phyloP scores from a whole-genome alignment of 768 basidiomycete genomes.

The Amyloporia xantha region DNA sequence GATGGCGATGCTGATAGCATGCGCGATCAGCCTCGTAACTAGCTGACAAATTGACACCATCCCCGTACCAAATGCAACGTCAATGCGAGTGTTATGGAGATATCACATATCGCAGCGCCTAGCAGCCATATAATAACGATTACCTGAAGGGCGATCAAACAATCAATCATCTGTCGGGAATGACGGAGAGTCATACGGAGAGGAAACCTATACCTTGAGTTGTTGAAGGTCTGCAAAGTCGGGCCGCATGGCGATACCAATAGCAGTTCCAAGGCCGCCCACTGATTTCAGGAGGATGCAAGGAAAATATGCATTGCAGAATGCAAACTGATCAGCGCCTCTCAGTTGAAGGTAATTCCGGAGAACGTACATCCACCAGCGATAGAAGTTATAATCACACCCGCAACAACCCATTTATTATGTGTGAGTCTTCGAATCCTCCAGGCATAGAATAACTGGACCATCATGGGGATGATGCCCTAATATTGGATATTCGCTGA shows the following conservation, averaged over 20 bases:
- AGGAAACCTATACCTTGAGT: slow-evolving; percentile 12
- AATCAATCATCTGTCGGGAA: too few relatives aligned
- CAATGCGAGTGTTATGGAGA: slow-evolving; percentile 33
- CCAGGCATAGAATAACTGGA: slow-evolving; percentile 11
- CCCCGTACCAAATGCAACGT: slow-evolving; percentile 32
- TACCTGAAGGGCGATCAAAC: not conserved
- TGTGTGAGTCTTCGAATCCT: slow-evolving; percentile 22
- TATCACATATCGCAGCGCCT: slow-evolving; percentile 27
- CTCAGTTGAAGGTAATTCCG: too few relatives aligned
- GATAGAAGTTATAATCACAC: not conserved
- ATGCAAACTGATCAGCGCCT: too few relatives aligned
- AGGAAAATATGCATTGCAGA: not conserved
- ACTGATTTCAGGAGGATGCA: not conserved
- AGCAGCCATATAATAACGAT: slow-evolving; percentile 31
- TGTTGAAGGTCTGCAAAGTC: slow-evolving; percentile 20
- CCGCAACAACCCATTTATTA: slow-evolving; percentile 11
- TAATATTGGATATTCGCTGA: slow-evolving; percentile 7
- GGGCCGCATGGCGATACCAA: slow-evolving; percentile 14
- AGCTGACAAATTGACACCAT: too few relatives aligned
- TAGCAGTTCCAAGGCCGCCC: slow-evolving; percentile 1
- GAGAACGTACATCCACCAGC: not conserved
- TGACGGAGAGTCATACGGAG: not conserved
- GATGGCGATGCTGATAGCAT: slow-evolving; percentile 30
- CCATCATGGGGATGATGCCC: slow-evolving; percentile 19
- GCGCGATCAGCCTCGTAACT: too few relatives aligned